A percentile compares a stretch with the other conserved stretches of the same genome.
Evolutionary conservation across 306 rosid genomes (phyloP).

Genomic region (Medicago truncatula): MtrunA17r5.0-ANR NC_053042.1:43538001-43538500

Average conservation of each 20-base stretch:
- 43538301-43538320: conserved; percentile 55
- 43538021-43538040: no score
- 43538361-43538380: conserved; percentile 99
- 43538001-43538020: no score
- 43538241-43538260: conserved; percentile 28
- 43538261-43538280: conserved; percentile 11
- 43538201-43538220: conserved; percentile 96
- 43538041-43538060: no score
- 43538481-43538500: conserved; percentile 29
- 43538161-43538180: conserved; percentile 96
- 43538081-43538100: not conserved
- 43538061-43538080: no score
- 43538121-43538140: conserved; percentile 35
- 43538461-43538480: conserved; percentile 24
- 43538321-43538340: conserved; percentile 95
- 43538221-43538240: conserved; percentile 84
- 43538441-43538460: conserved; percentile 56
- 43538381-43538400: conserved; percentile 98
- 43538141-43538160: conserved; percentile 96
- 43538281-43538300: conserved; percentile 8
- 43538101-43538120: not conserved
- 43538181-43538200: conserved; percentile 96
- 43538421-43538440: conserved; percentile 97
- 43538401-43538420: conserved; percentile 99
- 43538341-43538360: conserved; percentile 96